A percentile compares a stretch with the other conserved stretches of the same genome.
These are phyloP conservation scores for Cyberlindnera bimundalis DNA, from an alignment of 805 yeast genomes.

Conservation along the genomic window DNA sequence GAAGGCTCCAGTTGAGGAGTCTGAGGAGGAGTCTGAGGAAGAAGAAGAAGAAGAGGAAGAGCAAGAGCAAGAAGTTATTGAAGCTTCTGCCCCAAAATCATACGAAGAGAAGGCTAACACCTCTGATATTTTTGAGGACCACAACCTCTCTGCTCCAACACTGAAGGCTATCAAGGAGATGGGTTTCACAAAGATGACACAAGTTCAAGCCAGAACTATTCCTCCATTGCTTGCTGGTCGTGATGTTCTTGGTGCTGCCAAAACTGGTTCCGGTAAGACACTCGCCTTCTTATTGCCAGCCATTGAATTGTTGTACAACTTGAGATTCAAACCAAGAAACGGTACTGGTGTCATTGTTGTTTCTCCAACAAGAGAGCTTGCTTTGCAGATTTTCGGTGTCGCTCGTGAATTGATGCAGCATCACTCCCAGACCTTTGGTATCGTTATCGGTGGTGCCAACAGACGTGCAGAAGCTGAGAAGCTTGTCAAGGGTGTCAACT, in stretches of 20 bases:
- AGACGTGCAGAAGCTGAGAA: constrained; percentile 97
- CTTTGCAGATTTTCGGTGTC: constrained; percentile 96
- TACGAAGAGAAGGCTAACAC: constrained; percentile 18
- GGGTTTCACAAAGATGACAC: constrained; percentile 93
- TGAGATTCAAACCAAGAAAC: constrained; percentile 94
- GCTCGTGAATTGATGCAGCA: constrained; percentile 89
- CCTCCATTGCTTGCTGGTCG: constrained; percentile 96
- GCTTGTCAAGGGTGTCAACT: constrained; percentile 86
- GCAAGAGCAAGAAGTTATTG: constrained; percentile 12
- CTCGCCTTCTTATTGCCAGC: constrained; percentile 95
- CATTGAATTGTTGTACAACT: constrained; percentile 81
- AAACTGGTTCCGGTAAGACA: constrained; percentile 98
- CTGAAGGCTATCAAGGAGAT: constrained; percentile 74
- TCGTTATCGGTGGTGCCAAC: constrained; percentile 98
- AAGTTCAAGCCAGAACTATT: constrained; percentile 92
- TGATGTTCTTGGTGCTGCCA: constrained; percentile 99
- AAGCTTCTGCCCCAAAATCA: constrained; percentile 1
- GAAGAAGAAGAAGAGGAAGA: constrained; percentile 24
- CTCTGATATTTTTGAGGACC: constrained; percentile 38
- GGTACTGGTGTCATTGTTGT: constrained; percentile 97
- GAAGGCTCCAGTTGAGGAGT: constrained; percentile 15
- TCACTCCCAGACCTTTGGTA: constrained; percentile 87
- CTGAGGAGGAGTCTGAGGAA: constrained; percentile 18
- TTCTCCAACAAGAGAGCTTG: constrained; percentile 97
- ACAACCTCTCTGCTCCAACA: constrained; percentile 79